These are phyloP conservation scores for Pythium brachiatum DNA, from an alignment of 352 stramenopile species.

Conservation along the genomic window DNA sequence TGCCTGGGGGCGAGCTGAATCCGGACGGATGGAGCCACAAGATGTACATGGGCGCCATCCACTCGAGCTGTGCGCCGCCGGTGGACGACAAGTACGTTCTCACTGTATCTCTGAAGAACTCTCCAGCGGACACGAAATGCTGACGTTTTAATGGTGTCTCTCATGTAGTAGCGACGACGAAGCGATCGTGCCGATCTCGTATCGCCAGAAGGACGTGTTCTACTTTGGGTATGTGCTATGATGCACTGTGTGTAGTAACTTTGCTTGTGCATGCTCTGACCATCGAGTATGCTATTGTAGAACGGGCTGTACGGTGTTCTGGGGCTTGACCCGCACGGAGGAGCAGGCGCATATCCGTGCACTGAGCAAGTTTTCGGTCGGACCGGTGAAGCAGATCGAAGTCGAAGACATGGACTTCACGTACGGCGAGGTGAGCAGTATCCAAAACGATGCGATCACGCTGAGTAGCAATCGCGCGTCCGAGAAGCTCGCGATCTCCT, in stretches of 20 bases:
- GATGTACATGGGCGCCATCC: conserved; percentile 71
- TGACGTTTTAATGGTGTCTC: conserved; percentile 2
- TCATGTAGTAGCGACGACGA: conserved; percentile 25
- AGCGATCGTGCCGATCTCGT: conserved; percentile 41
- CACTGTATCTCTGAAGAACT: neutral
- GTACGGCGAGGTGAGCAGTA: conserved; percentile 46
- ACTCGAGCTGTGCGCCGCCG: conserved; percentile 47
- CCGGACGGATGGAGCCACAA: conserved; percentile 63
- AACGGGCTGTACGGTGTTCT: conserved; percentile 73
- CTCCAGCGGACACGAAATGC: neutral
- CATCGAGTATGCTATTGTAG: too few relatives aligned
- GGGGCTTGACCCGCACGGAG: conserved; percentile 59
- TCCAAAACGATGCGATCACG: conserved; percentile 80
- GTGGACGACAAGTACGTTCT: conserved; percentile 38
- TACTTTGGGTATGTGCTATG: conserved; percentile 72
- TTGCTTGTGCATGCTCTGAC: too few relatives aligned
- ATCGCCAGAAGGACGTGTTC: conserved; percentile 62
- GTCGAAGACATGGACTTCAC: conserved; percentile 64
- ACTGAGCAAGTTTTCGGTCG: conserved; percentile 45
- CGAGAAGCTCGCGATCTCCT: conserved; percentile 91
- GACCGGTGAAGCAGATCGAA: conserved; percentile 45
- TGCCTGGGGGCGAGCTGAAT: conserved; percentile 74
- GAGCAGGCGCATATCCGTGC: conserved; percentile 46
- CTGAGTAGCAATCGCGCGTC: conserved; percentile 67
- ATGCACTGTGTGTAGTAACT: too few relatives aligned